A percentile compares a stretch with the other conserved stretches of the same genome.
Evolutionary conservation across 441 rosid genomes (phyloP).

Genomic region (Gossypium schwendimanii): DNA sequence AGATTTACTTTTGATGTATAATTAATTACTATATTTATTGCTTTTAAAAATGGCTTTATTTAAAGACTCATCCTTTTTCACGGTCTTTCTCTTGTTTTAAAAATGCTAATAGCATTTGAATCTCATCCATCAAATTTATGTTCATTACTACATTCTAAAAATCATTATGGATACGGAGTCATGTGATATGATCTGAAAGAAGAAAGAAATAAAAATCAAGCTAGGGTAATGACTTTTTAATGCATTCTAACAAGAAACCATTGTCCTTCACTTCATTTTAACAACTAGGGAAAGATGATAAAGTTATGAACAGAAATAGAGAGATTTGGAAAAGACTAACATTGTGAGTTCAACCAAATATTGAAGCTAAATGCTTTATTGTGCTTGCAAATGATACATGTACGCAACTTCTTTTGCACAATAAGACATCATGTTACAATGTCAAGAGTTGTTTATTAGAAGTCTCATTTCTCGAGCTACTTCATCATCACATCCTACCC

Average conservation of each 20-base stretch:
- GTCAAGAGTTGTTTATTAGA: slow-evolving; percentile 29
- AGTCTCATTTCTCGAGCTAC: slow-evolving; percentile 21
- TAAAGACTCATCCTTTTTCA: neutral
- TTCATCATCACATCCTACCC: slow-evolving; percentile 32
- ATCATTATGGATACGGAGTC: too few relatives aligned
- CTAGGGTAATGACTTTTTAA: neutral
- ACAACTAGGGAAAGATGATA: neutral
- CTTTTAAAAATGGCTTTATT: neutral
- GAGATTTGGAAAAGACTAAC: neutral
- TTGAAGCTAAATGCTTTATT: slow-evolving; percentile 14
- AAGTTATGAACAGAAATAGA: neutral
- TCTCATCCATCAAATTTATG: too few relatives aligned
- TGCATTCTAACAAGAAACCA: neutral
- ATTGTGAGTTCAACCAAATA: slow-evolving; percentile 9
- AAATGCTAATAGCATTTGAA: neutral
- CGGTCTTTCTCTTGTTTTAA: neutral
- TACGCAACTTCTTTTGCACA: neutral
- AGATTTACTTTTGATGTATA: neutral
- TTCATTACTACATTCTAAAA: too few relatives aligned
- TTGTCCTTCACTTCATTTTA: neutral
- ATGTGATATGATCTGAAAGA: too few relatives aligned
- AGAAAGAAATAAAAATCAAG: too few relatives aligned
- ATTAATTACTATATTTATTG: neutral
- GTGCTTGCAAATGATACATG: slow-evolving; percentile 7
- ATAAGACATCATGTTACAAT: slow-evolving; percentile 27